Base-by-base conservation (phyloP, 306 rosid species). In the Coriaria nepalensis region DNA sequence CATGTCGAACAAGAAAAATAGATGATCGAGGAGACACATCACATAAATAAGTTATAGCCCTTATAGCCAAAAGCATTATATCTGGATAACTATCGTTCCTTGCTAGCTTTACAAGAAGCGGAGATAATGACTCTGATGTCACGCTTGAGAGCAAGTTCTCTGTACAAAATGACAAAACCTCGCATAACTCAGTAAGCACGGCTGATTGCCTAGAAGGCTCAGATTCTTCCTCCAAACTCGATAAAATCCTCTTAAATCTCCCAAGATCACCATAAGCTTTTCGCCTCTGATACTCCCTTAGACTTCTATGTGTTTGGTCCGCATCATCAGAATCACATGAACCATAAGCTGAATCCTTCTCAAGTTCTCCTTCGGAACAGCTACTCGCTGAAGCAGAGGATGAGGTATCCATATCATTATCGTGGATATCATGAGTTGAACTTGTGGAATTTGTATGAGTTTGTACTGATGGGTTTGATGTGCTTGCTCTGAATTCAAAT, bases 311-410 rank as follows among this genome's bases (percentile, higher is more conserved):
- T 43, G 77, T 78, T 8, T 73, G 92, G 36, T 77, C 95, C 50
- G 76, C 79, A 59, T 92, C 96, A 68, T 82, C 94, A 6, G 95
- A 86, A 67, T 86, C 98, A 69, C 94, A 90, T 13, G 97, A 90
- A 39, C 86, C 95, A 57, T 84, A 84, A 43, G 88, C 73, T 4
- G 90, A 84, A 69, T 90, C 94, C 76, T 66, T 81, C 59, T 85
- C 95, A 4, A 59, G 82, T 33, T 90, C 95, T 45, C 86, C 93
- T 46, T 90, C 98, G 0, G 95, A 83, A 37, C 59, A 80, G 56
- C 87, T 80, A 44, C 93, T 80, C 29, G 82, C 87, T 0, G 96
- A 87, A 55, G 85, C 84, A 66, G 94, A 82, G 0, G 94, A 84
- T 39, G 95, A 82, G 57, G 95, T 85, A 37, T 90, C 98, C 94